phyloP scores from a whole-genome alignment of 2,329 filamentous ascomycete species.

The Ophiostoma ips region DNA sequence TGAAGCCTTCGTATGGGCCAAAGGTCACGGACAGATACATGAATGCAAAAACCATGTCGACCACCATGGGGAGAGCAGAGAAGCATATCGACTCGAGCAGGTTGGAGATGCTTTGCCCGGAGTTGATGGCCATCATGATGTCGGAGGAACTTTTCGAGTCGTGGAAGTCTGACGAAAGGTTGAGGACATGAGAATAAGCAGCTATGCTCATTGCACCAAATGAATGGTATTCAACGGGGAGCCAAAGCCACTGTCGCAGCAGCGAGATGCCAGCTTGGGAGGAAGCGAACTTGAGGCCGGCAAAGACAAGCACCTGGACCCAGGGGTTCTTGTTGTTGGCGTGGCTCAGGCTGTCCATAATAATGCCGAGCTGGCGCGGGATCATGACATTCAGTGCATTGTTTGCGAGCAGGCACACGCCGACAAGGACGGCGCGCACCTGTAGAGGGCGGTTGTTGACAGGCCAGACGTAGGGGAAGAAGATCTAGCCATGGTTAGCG shows the following conservation, averaged over 20 bases:
- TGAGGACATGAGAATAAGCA: conserved; percentile 45
- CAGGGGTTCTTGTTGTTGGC: conserved; percentile 34
- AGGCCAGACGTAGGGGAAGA: conserved; percentile 71
- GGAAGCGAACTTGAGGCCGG: conserved; percentile 34
- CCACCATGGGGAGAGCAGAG: conserved; percentile 43
- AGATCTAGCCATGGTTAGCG: conserved; percentile 33
- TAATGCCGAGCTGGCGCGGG: conserved; percentile 67
- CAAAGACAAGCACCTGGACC: conserved; percentile 38
- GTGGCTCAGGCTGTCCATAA: conserved; percentile 54
- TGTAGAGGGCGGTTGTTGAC: conserved; percentile 52
- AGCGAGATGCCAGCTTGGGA: conserved; percentile 42
- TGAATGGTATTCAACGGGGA: conserved; percentile 44
- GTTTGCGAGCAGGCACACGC: conserved; percentile 51
- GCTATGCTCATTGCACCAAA: conserved; percentile 38
- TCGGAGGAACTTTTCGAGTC: conserved; percentile 47
- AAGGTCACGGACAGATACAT: conserved; percentile 45
- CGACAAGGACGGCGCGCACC: conserved; percentile 51
- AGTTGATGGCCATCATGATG: conserved; percentile 41
- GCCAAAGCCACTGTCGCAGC: conserved; percentile 40
- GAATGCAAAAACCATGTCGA: conserved; percentile 45
- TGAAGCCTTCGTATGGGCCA: conserved; percentile 48
- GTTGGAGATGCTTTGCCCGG: conserved; percentile 38
- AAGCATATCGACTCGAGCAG: conserved; percentile 46
- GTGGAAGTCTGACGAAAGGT: conserved; percentile 47
- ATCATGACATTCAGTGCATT: conserved; percentile 65